Conservation (phyloP, 2,329 filamentous ascomycete species). For the Ambrosiella cleistominuta region DNA sequence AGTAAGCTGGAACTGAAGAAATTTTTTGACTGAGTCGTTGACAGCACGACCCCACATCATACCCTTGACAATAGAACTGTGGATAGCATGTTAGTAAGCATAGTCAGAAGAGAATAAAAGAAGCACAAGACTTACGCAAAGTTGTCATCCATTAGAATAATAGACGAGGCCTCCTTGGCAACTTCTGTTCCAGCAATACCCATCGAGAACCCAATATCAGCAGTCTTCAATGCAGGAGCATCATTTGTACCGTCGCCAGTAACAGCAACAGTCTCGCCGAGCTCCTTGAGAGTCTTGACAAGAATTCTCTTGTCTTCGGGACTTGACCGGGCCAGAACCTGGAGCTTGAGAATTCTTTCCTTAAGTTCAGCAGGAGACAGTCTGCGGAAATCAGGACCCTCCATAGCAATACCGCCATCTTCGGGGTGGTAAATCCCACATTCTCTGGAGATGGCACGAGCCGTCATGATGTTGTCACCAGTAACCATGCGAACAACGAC, state of each 20-base stretch:
- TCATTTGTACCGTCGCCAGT: constrained; percentile 49
- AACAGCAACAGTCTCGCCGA: constrained; percentile 40
- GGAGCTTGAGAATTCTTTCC: constrained; percentile 37
- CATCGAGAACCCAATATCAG: constrained; percentile 47
- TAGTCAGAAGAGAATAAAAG: background rate
- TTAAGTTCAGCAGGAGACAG: constrained; percentile 42
- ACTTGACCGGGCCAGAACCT: constrained; percentile 47
- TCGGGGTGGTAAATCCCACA: constrained; percentile 47
- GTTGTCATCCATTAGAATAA: constrained; percentile 45
- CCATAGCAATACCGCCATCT: constrained; percentile 43
- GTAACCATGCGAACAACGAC: constrained; percentile 58
- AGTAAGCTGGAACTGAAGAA: constrained; percentile 46
- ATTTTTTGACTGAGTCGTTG: constrained; percentile 46
- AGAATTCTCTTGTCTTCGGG: constrained; percentile 50
- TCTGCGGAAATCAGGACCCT: constrained; percentile 48
- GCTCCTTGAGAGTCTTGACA: constrained; percentile 41
- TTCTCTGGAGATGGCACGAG: constrained; percentile 53
- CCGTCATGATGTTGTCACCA: constrained; percentile 54
- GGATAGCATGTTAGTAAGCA: background rate
- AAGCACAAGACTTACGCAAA: constrained; percentile 16
- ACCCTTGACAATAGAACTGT: constrained; percentile 33
- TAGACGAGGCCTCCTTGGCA: constrained; percentile 43
- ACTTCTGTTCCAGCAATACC: constrained; percentile 44
- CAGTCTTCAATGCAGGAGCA: constrained; percentile 40
- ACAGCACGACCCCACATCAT: constrained; percentile 46